Evolutionary conservation across 768 basidiomycete species (phyloP).

Genomic region (Suillus americanus): DNA sequence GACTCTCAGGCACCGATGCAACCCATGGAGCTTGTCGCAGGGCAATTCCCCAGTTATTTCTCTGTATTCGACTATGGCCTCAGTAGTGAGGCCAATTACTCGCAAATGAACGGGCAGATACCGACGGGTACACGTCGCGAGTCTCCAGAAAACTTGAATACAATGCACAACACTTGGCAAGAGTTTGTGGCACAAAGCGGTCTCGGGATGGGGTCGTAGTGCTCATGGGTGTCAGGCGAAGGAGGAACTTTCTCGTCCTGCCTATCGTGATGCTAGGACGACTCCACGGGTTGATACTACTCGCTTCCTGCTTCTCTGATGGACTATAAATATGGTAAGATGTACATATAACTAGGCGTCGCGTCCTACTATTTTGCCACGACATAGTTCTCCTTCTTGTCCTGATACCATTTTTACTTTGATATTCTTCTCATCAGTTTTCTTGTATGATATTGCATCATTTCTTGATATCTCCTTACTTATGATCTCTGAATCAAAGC

Average conservation of each 20-base stretch:
- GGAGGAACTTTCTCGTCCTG: slow-evolving; percentile 6
- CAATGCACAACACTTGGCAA: slow-evolving; percentile 60
- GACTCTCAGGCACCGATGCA: slow-evolving; percentile 25
- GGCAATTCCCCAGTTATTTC: slow-evolving; percentile 67
- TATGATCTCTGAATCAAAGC: not conserved
- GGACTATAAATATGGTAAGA: slow-evolving; percentile 7
- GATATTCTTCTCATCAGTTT: slow-evolving; percentile 3
- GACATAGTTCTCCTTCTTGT: slow-evolving; percentile 4
- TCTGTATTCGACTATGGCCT: slow-evolving; percentile 71
- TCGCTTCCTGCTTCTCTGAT: slow-evolving; percentile 10
- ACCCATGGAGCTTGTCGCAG: slow-evolving; percentile 31
- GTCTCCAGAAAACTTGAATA: slow-evolving; percentile 52
- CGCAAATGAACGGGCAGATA: slow-evolving; percentile 39
- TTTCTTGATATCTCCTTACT: slow-evolving; percentile 18
- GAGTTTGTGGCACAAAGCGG: slow-evolving; percentile 50
- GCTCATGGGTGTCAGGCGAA: not conserved
- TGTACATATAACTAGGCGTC: slow-evolving; percentile 11
- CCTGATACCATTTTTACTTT: slow-evolving; percentile 18
- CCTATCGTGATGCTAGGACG: not conserved
- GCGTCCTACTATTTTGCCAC: slow-evolving; percentile 10
- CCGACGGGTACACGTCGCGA: slow-evolving; percentile 31
- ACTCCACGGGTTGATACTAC: not conserved
- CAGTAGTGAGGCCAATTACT: slow-evolving; percentile 24
- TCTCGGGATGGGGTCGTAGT: slow-evolving; percentile 14
- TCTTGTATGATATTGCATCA: slow-evolving; percentile 17